phyloP scores from a whole-genome alignment of 2,329 filamentous ascomycete genomes.

The Fusarium multiceps region DNA sequence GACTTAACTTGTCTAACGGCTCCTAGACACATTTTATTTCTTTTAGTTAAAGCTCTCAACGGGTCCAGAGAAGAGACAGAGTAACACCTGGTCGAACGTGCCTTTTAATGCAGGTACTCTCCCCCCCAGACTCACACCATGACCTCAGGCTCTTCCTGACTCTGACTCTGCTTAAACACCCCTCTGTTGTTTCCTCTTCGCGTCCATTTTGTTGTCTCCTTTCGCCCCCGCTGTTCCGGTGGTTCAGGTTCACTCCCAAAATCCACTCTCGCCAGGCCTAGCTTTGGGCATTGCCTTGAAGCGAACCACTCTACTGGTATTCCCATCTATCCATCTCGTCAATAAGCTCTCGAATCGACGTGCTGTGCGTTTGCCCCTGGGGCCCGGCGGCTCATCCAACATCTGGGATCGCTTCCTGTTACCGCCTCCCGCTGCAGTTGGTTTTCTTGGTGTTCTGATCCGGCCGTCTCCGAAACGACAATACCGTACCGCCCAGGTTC shows the following conservation, averaged over 20 bases:
- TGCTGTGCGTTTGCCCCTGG: slow-evolving; percentile 37
- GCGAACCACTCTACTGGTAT: slow-evolving; percentile 48
- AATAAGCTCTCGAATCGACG: slow-evolving; percentile 39
- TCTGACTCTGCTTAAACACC: slow-evolving; percentile 46
- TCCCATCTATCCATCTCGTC: slow-evolving; percentile 12
- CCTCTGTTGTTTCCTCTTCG: slow-evolving; percentile 44
- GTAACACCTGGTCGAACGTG: slow-evolving; percentile 31
- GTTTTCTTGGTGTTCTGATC: slow-evolving; percentile 30
- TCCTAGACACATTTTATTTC: slow-evolving; percentile 18
- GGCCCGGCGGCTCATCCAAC: slow-evolving; percentile 34
- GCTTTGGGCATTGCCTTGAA: slow-evolving; percentile 40
- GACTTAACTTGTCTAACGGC: slow-evolving; percentile 25
- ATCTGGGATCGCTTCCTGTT: slow-evolving; percentile 29
- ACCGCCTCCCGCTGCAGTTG: slow-evolving; percentile 23
- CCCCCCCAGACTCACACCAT: slow-evolving; percentile 46
- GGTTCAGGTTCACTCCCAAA: slow-evolving; percentile 38
- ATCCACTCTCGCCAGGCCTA: slow-evolving; percentile 44
- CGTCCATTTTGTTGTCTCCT: slow-evolving; percentile 44
- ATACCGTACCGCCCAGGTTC: slow-evolving; percentile 1
- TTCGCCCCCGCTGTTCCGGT: slow-evolving; percentile 42
- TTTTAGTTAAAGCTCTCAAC: slow-evolving; percentile 34
- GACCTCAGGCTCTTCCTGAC: slow-evolving; percentile 43
- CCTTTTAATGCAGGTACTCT: slow-evolving; percentile 49
- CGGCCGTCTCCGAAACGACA: slow-evolving; percentile 41
- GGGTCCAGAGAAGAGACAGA: slow-evolving; percentile 28